These are phyloP conservation scores for Primulina eburnea DNA, from an alignment of 257 asterid species.

Conservation along the genomic window DNA sequence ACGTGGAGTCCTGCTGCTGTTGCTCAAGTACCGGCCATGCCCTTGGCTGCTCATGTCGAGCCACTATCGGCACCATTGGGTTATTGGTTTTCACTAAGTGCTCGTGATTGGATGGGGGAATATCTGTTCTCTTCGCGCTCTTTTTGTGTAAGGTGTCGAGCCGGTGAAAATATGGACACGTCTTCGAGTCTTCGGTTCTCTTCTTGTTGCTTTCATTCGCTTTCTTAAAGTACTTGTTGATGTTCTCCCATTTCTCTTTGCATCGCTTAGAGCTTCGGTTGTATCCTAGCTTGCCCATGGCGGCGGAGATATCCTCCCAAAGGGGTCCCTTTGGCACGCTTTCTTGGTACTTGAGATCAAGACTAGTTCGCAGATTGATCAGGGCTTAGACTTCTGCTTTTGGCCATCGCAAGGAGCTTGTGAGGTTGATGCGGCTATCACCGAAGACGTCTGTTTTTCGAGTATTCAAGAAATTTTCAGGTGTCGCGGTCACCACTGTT, in stretches of 20 bases:
- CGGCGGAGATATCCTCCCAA: conserved; percentile 85
- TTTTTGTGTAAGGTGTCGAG: conserved; percentile 75
- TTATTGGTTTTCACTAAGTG: not conserved
- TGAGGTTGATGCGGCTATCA: conserved; percentile 33
- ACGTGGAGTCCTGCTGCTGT: conserved; percentile 22
- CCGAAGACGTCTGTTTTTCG: conserved; percentile 31
- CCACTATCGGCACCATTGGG: conserved; percentile 66
- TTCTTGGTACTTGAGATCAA: conserved; percentile 77
- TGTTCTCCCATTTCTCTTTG: conserved; percentile 98
- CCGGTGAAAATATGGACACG: conserved; percentile 85
- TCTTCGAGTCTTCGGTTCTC: conserved; percentile 79
- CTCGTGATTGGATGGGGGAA: too few species aligned
- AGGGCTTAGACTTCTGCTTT: conserved; percentile 73
- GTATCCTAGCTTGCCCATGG: conserved; percentile 69
- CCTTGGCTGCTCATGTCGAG: conserved; percentile 83
- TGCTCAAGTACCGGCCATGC: conserved; percentile 54
- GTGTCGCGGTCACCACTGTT: too few species aligned
- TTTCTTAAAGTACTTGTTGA: conserved; percentile 89
- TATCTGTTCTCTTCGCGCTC: conserved; percentile 33
- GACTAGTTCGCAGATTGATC: conserved; percentile 53
- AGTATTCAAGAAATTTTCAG: conserved; percentile 2
- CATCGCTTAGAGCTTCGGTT: conserved; percentile 73
- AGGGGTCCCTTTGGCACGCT: conserved; percentile 85
- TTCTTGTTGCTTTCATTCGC: conserved; percentile 79
- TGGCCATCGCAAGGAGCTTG: conserved; percentile 74